Base-by-base conservation (phyloP, 1,284 basidiomycete species). In the Tilletiopsis washingtonensis region DNA sequence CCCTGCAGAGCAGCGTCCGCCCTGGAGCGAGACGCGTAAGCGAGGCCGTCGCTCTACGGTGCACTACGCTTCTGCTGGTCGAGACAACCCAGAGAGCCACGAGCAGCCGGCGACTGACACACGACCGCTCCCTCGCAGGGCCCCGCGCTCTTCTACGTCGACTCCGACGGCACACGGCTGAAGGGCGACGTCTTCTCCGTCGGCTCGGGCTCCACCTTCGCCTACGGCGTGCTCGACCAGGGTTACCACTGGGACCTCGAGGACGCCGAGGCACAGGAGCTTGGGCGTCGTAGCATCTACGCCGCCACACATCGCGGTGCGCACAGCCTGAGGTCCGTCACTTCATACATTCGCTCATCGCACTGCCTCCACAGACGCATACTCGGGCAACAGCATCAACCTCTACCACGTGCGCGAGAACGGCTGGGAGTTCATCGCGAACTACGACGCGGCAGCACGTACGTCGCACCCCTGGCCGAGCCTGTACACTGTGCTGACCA, bases 151-250 rank as follows among this genome's bases (percentile, higher is more conserved):
- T 98, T 91, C 78, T 98, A 98, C 74, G 94, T 99, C 50, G 94
- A 99, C 76, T 93, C 88, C 14, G 94, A 98, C 61, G 94, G 94
- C 34, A 87, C 88, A 9, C 84, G 94, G 21, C 78, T 98, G 49
- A 96, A 93, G 74, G 93, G 94, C 40, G 86, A 99, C 75, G 75
- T 97, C 14, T 99, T 99, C 79, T 96, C 91, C 5, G 94, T 99
- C 36, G 94, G 94, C 29, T 97, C 93, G 3, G 94, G 94, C 68
- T 90, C 87, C 69, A 98, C 94, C 0, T 97, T 93, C 68, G 94
- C 94, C 4, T 98, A 98, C 47, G 93, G 93, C 81, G 91, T 99
- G 3, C 81, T 98, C 38, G 94, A 98, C 75, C 91, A 96, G 75
- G 90, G 85, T 2, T 97, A 97, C 77, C 82, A 78, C 53, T 98